A percentile compares a stretch with the other conserved stretches of the same genome.
phyloP scores from a whole-genome alignment of 495 filamentous ascomycete genomes.

The Penicillium manginii region DNA sequence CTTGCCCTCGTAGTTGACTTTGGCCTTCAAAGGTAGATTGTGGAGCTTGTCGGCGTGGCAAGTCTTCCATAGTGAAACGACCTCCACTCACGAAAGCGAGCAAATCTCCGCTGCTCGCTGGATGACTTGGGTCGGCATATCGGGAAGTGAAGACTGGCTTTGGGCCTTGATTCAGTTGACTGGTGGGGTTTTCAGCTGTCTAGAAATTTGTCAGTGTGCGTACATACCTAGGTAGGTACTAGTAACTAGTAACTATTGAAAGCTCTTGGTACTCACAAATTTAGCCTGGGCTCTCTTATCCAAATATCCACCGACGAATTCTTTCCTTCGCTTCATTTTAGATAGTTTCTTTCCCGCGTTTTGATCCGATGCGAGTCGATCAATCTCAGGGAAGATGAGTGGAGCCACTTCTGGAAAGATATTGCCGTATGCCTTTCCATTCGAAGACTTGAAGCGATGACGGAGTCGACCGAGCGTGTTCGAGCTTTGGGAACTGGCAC shows the following conservation, averaged over 20 bases:
- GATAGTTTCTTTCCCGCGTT: constrained; percentile 37
- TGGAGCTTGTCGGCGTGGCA: constrained; percentile 9
- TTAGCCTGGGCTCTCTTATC: constrained; percentile 54
- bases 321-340: constrained; percentile 38
- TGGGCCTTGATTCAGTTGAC: constrained; percentile 26
- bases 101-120: constrained; percentile 41
- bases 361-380: constrained; percentile 36
- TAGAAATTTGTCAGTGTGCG: neutral
- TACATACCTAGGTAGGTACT: too few species aligned
- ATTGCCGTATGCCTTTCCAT: constrained; percentile 51
- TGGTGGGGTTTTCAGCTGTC: constrained; percentile 33
- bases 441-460: constrained; percentile 44
- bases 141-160: constrained; percentile 48
- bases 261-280: constrained; percentile 58
- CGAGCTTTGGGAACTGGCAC: constrained; percentile 2
- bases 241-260: neutral
- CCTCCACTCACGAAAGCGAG: constrained; percentile 49
- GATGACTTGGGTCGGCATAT: constrained; percentile 59
- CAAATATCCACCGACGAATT: constrained; percentile 56
- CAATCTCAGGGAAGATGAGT: constrained; percentile 57
- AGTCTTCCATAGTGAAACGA: constrained; percentile 24
- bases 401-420: constrained; percentile 57
- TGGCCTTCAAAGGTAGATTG: neutral
- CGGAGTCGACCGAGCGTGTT: constrained; percentile 26
- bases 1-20: neutral